A percentile compares a stretch with the other conserved stretches of the same genome.
Conservation (phyloP, 176 grass and related monocot species). For the Secale cereale region DNA sequence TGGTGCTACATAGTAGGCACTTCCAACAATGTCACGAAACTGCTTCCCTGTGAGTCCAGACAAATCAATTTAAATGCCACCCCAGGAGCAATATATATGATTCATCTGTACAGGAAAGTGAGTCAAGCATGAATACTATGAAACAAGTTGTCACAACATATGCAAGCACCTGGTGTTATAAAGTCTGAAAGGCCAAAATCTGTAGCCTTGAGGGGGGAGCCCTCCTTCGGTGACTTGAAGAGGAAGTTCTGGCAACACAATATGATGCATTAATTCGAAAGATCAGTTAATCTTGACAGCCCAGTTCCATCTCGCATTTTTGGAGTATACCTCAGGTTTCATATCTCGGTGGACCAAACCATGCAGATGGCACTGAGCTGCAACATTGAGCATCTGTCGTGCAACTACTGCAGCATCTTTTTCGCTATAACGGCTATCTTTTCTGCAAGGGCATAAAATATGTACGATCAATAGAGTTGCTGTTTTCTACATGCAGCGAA, state of each 20-base stretch:
- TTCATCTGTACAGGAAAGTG: neutral
- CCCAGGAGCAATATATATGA: neutral
- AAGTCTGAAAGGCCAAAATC: constrained; percentile 99
- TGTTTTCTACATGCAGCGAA: constrained; percentile 12
- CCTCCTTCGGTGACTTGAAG: constrained; percentile 80
- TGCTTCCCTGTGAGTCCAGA: constrained; percentile 51
- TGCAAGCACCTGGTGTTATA: constrained; percentile 73
- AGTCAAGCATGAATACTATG: neutral
- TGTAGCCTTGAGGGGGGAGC: constrained; percentile 84
- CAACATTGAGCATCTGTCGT: constrained; percentile 97
- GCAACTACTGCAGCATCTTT: constrained; percentile 95
- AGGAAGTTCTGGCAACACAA: constrained; percentile 80
- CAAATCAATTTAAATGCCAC: neutral
- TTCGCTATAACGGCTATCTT: constrained; percentile 91
- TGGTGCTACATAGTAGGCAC: constrained; percentile 94
- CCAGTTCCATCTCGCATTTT: constrained; percentile 8
- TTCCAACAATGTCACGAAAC: constrained; percentile 88
- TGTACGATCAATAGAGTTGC: neutral
- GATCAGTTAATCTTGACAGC: neutral
- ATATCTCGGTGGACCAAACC: constrained; percentile 98
- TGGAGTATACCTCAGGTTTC: constrained; percentile 86
- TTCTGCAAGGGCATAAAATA: constrained; percentile 40
- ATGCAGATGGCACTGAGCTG: constrained; percentile 92
- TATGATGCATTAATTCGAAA: constrained; percentile 1
- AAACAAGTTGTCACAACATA: constrained; percentile 27